Evolutionary conservation across 2,329 filamentous ascomycete genomes (phyloP).

Genomic region (Aspergillus phoenicis): DNA sequence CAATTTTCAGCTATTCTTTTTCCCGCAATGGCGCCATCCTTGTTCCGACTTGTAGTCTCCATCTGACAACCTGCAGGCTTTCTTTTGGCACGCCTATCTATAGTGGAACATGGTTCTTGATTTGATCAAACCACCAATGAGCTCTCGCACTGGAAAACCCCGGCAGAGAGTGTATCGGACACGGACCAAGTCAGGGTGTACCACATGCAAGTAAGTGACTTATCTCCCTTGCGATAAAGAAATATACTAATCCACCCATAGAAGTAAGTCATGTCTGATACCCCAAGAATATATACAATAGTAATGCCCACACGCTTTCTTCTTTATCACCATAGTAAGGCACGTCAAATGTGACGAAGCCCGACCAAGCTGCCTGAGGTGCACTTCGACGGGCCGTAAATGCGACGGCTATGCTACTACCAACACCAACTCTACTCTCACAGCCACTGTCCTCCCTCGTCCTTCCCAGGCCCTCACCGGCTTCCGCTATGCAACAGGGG

Average conservation of each 20-base stretch:
- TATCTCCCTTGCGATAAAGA: neutral
- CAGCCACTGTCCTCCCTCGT: conserved; percentile 13
- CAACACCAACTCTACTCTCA: neutral
- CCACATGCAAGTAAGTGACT: conserved; percentile 13
- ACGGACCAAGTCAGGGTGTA: conserved; percentile 13
- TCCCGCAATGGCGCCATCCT: too few species aligned
- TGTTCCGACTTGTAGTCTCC: too few species aligned
- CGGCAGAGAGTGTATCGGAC: neutral
- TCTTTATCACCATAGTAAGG: conserved; percentile 19
- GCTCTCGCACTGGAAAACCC: too few species aligned
- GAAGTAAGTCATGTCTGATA: neutral
- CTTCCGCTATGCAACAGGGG: conserved; percentile 13
- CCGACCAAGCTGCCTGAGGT: conserved; percentile 32
- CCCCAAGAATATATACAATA: neutral
- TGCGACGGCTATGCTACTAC: conserved; percentile 32
- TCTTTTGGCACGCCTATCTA: too few species aligned
- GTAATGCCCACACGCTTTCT: neutral
- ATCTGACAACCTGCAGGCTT: too few species aligned
- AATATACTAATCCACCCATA: neutral
- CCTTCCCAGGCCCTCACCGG: neutral
- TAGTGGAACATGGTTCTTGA: too few species aligned
- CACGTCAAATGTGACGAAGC: conserved; percentile 38
- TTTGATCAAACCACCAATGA: too few species aligned
- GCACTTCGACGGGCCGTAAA: conserved; percentile 35
- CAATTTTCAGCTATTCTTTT: too few species aligned